A percentile compares a stretch with the other conserved stretches of the same genome.
Conservation (phyloP, 257 asterid genomes). For the Scutellaria galericulata region DNA sequence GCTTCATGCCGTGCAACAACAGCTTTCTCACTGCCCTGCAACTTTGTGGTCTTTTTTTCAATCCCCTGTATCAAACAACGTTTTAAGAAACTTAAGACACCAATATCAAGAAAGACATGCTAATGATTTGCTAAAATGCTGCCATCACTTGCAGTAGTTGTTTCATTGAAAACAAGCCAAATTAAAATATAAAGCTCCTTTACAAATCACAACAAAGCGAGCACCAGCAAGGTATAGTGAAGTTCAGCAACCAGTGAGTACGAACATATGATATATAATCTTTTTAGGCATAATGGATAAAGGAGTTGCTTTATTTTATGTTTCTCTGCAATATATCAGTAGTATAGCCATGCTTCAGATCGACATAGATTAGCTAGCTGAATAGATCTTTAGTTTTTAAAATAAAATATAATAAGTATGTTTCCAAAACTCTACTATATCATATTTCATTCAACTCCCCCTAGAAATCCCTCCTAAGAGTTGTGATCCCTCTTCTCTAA, state of each 20-base stretch:
- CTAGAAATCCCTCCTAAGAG: constrained; percentile 5
- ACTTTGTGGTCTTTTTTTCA: constrained; percentile 92
- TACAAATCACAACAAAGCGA: neutral
- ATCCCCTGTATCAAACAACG: constrained; percentile 66
- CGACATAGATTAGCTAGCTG: constrained; percentile 7
- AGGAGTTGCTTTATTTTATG: constrained; percentile 7
- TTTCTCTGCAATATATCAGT: constrained; percentile 1
- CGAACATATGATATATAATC: neutral
- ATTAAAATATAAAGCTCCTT: constrained; percentile 11
- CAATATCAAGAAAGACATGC: constrained; percentile 18
- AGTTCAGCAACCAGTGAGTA: neutral
- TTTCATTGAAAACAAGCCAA: constrained; percentile 20
- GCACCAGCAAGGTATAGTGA: neutral
- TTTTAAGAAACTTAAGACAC: constrained; percentile 30
- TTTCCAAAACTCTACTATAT: neutral
- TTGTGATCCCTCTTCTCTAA: constrained; percentile 8
- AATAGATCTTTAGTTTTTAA: neutral
- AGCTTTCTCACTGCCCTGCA: constrained; percentile 95
- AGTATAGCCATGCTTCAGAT: neutral
- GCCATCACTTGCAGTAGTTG: constrained; percentile 7
- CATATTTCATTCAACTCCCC: neutral
- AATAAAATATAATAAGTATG: neutral
- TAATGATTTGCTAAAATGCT: constrained; percentile 16
- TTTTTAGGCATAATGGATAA: constrained; percentile 11
- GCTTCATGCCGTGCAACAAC: constrained; percentile 99